These are phyloP conservation scores for Colletotrichum nymphaeae DNA, from an alignment of 2,329 filamentous ascomycete species.

Conservation along the genomic window DNA sequence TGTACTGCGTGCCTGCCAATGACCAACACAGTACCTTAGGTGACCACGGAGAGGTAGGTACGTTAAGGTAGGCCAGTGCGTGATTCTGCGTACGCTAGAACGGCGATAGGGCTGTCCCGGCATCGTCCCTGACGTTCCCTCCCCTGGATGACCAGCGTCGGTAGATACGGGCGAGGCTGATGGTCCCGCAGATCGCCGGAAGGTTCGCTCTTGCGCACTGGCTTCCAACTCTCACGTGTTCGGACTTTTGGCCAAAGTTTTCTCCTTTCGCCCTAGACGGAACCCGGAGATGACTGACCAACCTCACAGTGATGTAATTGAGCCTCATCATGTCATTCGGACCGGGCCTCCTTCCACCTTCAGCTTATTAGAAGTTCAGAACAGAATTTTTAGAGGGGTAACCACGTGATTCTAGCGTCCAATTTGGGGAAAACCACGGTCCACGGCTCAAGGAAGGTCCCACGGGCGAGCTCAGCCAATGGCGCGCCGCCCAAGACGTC, in stretches of 20 bases:
- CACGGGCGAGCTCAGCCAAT: constrained; percentile 11
- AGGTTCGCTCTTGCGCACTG: background rate
- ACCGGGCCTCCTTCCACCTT: constrained; percentile 8
- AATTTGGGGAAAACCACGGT: background rate
- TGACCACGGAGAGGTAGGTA: no score
- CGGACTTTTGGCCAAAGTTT: background rate
- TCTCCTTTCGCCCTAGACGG: background rate
- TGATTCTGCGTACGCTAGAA: background rate
- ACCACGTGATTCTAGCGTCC: constrained; percentile 17
- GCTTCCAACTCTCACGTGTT: background rate
- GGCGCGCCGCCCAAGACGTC: background rate
- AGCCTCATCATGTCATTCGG: constrained; percentile 4
- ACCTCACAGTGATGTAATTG: constrained; percentile 28
- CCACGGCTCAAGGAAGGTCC: no score
- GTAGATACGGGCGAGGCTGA: constrained; percentile 17
- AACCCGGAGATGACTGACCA: background rate
- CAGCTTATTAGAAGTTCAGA: background rate
- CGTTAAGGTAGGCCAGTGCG: background rate
- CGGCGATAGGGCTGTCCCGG: constrained; percentile 10
- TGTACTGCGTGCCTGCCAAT: background rate
- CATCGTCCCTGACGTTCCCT: background rate
- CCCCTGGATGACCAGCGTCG: background rate
- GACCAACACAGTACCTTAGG: background rate
- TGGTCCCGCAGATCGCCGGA: constrained; percentile 1
- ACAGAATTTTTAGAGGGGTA: constrained; percentile 26